Evolutionary conservation across 2,329 filamentous ascomycete species (phyloP).

Genomic region (Epichloe coenophiala): DNA sequence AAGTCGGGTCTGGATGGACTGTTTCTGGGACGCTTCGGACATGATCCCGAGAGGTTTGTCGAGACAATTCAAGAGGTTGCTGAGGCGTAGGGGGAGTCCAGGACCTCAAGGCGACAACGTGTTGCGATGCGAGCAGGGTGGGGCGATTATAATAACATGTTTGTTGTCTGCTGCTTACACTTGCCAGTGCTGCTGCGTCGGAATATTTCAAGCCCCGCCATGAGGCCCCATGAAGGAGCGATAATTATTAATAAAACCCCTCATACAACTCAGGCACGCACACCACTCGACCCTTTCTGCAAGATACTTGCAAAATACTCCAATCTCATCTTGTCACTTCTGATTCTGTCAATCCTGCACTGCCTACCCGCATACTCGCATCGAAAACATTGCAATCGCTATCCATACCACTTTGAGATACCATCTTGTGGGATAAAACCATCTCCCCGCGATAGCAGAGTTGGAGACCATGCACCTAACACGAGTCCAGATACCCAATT

Average conservation of each 20-base stretch:
- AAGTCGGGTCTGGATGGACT: slow-evolving; percentile 62
- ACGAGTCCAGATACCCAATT: slow-evolving; percentile 1
- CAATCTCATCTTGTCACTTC: background rate
- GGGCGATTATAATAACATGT: too few relatives aligned
- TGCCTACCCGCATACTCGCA: background rate
- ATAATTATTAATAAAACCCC: slow-evolving; percentile 4
- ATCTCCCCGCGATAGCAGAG: background rate
- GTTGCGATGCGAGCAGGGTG: background rate
- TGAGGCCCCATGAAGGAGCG: too few relatives aligned
- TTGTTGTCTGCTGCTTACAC: too few relatives aligned
- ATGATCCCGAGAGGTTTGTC: slow-evolving; percentile 58
- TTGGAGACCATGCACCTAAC: slow-evolving; percentile 3
- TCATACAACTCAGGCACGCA: background rate
- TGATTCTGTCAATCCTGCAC: background rate
- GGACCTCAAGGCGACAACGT: background rate
- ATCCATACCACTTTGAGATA: background rate
- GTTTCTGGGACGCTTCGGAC: slow-evolving; percentile 70
- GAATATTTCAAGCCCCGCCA: background rate
- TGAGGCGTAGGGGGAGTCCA: slow-evolving; percentile 17
- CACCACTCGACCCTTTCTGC: background rate
- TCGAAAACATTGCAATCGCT: background rate
- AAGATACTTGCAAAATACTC: too few relatives aligned
- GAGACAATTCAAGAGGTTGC: slow-evolving; percentile 62
- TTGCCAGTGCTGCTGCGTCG: background rate
- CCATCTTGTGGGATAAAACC: background rate